Percentiles rank a stretch among this genome's conserved stretches.
Conservation (phyloP, 2,329 filamentous ascomycete genomes). For the Colletotrichum sp. region DNA sequence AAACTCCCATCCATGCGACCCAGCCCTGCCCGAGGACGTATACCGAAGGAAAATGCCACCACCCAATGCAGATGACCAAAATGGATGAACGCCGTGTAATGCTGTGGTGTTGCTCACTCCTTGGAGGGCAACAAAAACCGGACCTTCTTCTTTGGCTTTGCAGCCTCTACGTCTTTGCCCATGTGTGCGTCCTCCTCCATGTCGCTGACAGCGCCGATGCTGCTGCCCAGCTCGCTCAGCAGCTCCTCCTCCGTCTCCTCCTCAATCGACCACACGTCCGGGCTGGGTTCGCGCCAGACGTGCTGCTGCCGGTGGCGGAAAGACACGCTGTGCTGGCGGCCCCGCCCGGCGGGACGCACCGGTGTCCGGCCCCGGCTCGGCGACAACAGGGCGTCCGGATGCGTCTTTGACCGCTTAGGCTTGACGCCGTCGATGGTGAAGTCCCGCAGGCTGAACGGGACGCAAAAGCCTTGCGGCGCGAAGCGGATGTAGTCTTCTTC, state of each 20-base stretch:
- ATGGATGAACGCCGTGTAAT: constrained; percentile 3
- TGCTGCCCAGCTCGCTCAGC: constrained; percentile 46
- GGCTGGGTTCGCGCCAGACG: constrained; percentile 63
- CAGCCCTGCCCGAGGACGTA: neutral
- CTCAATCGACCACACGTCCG: constrained; percentile 65
- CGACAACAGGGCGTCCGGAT: constrained; percentile 37
- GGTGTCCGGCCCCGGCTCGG: constrained; percentile 30
- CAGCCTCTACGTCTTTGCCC: constrained; percentile 41
- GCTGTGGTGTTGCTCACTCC: constrained; percentile 29
- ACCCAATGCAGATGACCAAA: constrained; percentile 25
- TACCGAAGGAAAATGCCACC: constrained; percentile 24
- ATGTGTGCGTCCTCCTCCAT: constrained; percentile 27
- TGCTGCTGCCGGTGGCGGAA: constrained; percentile 45
- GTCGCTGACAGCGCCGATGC: constrained; percentile 32
- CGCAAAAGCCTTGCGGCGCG: constrained; percentile 40
- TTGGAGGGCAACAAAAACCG: constrained; percentile 56
- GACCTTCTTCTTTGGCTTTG: constrained; percentile 62
- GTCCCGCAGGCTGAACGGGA: constrained; percentile 48
- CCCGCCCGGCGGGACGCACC: constrained; percentile 30
- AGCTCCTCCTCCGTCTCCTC: constrained; percentile 63
- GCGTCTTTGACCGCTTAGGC: constrained; percentile 30
- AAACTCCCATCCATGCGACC: constrained; percentile 3
- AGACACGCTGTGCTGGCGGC: constrained; percentile 31
- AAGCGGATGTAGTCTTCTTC: constrained; percentile 59
- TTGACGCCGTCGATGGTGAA: constrained; percentile 42